Evolutionary conservation across 108 stramenopile genomes (phyloP), one percentile per base, ranked within the genome.

Genomic region (Skeletonema marinoi): DNA sequence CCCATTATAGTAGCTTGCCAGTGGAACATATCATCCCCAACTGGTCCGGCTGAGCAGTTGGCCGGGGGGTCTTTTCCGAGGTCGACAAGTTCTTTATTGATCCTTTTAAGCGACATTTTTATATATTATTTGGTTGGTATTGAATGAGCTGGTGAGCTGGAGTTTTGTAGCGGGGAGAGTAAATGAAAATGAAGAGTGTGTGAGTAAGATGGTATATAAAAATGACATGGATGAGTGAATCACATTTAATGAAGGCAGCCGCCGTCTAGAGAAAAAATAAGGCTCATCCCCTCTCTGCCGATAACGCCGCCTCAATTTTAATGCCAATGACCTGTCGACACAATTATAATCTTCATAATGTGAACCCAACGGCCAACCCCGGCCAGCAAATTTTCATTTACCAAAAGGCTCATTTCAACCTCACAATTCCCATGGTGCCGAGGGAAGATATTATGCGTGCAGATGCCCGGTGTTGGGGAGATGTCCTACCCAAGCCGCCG

Each of bases 1-100:
- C 98, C 98, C 96, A 97, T 96, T 73, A 99, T 96, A 59, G 97
- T 97, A 11, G 97, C 98, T 83, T 98, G 97, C 98, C 98, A 99
- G 86, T 97, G 97, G 83, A 97, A 98, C 90, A 98, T 94, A 61
- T 98, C 97, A 76, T 99, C 97, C 62, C 97, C 97, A 44, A 99
- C 98, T n/a, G 99, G 99, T 48, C 99, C 99, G 29, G 99, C 99
- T 56, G 93, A 95, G 88, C 99, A 99, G 82, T 99, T 99, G 12
- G 98, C 96, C 38, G 99, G 99, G 30, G 99, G 99, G 80, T 99
- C 99, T 77, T 96, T 96, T 31, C 98, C 98, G 51, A 99, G 87
- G 70, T 99, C 99, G 71, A 93, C 87, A 63, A 99, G 89, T 88
- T 99, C 99, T 94, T 95, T 95, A 78, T 95, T 95, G 76, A 95